Evolutionary conservation across 768 basidiomycete genomes (phyloP), one percentile per base, ranked within the genome.

Genomic region (Amanita rubescens): DNA sequence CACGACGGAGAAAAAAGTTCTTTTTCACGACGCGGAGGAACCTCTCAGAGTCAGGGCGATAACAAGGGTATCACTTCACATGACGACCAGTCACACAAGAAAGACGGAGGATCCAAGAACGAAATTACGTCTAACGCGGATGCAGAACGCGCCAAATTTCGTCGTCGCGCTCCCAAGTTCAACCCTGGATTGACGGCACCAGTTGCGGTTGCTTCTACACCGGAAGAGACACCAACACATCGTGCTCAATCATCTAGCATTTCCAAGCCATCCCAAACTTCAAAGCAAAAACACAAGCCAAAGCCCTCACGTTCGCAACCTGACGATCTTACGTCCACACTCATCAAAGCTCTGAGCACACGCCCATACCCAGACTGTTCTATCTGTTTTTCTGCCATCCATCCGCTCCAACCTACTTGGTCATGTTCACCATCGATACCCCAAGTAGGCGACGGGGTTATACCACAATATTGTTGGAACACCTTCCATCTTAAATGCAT

Each of bases 401-500:
- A 82, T 32, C 92, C 92, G 2, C 79, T 79, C 3, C 85, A 95
- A 52, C 77, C 81, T 3, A 90, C 85, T 0, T 94, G 93, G 90
- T 93, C 90, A 0, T 97, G 95, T 66, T 83, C 85, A 8, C 84
- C 86, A 2, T 75, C 78, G 0, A 74, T 74, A n/a, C 71, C 77
- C 1, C 52, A 53, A 37, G 69, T 76, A 9, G 67, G 69, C 22
- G 62, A 61, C n/a, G 65, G 68, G 20, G 65, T 19, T 15, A 17
- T 68, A 30, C 67, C 73, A 5, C 83, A 83, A 55, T 89, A 82
- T 60, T 98, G 95, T 62, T 95, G 89, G 84, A 89, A 82, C 10
- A 83, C 90, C 0, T 94, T 96, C 62, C 95, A 98, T 68, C 73
- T 95, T 20, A 86, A 84, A 59, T 97, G 95, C 61, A 88, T 97